Evolutionary conservation across 2,329 filamentous ascomycete genomes (phyloP).

Genomic region (Trichophaea hybrida): DNA sequence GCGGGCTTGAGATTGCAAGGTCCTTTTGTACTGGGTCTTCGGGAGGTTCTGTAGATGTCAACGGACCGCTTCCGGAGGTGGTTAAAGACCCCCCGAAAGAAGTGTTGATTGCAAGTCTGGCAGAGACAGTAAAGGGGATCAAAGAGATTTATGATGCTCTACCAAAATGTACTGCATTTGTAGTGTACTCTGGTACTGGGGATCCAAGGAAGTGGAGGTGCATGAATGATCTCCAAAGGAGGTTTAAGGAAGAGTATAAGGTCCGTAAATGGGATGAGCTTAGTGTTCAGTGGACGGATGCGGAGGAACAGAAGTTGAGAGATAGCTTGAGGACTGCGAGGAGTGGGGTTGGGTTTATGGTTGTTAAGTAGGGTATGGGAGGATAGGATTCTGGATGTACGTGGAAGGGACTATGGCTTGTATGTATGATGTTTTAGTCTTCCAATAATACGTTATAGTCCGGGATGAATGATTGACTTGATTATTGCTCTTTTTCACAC

Average conservation of each 20-base stretch:
- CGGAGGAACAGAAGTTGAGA: slow-evolving; percentile 48
- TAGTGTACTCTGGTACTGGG: slow-evolving; percentile 52
- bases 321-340: slow-evolving; percentile 44
- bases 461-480: too few relatives aligned
- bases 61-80: slow-evolving; percentile 11
- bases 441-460: too few relatives aligned
- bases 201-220: slow-evolving; percentile 52
- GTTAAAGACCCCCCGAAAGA: slow-evolving; percentile 4
- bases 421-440: not conserved
- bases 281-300: slow-evolving; percentile 53
- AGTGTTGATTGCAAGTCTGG: slow-evolving; percentile 15
- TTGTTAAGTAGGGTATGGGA: slow-evolving; percentile 42
- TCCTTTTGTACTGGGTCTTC: slow-evolving; percentile 43
- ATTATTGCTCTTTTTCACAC: too few relatives aligned
- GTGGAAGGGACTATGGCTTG: not conserved
- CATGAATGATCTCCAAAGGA: slow-evolving; percentile 45
- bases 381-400: too few relatives aligned
- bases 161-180: slow-evolving; percentile 50
- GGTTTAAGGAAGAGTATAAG: slow-evolving; percentile 51
- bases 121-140: slow-evolving; percentile 33
- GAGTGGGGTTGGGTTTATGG: slow-evolving; percentile 49
- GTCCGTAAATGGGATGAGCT: slow-evolving; percentile 53
- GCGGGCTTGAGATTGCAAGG: slow-evolving; percentile 49
- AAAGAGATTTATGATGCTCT: slow-evolving; percentile 43
- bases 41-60: not conserved